Evolutionary conservation across 768 basidiomycete species (phyloP).

Genomic region (Tricholoma hemisulphureum): DNA sequence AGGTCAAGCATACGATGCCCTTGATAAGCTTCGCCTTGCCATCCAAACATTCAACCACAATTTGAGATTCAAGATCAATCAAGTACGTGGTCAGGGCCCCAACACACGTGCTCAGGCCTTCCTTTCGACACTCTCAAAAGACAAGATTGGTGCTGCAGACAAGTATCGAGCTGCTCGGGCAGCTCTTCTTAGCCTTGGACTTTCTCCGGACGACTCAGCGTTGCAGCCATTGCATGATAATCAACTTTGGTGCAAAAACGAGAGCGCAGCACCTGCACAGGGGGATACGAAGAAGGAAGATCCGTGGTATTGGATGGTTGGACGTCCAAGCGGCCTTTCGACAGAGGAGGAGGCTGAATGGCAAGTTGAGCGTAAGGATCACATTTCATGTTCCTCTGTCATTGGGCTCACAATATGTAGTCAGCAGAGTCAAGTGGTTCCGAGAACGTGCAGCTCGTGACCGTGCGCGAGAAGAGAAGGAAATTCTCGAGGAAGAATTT

Average conservation of each 20-base stretch:
- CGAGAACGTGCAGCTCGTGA: slow-evolving; percentile 23
- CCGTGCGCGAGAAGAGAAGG: slow-evolving; percentile 25
- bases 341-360: slow-evolving; percentile 17
- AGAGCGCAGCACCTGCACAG: slow-evolving; percentile 11
- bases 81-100: slow-evolving; percentile 21
- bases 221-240: slow-evolving; percentile 16
- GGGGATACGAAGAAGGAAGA: slow-evolving; percentile 19
- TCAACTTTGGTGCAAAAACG: slow-evolving; percentile 18
- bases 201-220: slow-evolving; percentile 7
- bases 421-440: slow-evolving; percentile 28
- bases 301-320: slow-evolving; percentile 24
- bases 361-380: slow-evolving; percentile 21
- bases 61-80: slow-evolving; percentile 18
- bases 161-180: slow-evolving; percentile 13
- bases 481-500: slow-evolving; percentile 28
- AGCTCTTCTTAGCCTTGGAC: slow-evolving; percentile 14
- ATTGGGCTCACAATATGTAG: no score
- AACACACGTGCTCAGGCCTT: slow-evolving; percentile 21
- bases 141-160: slow-evolving; percentile 15
- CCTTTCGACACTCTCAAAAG: slow-evolving; percentile 13
- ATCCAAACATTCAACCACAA: slow-evolving; percentile 23
- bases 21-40: slow-evolving; percentile 18
- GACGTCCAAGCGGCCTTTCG: slow-evolving; percentile 12
- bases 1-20: slow-evolving; percentile 28
- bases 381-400: background rate